Evolutionary conservation across 2,329 filamentous ascomycete genomes (phyloP), one percentile per base, ranked within the genome.

Genomic region (Nemania sp.): DNA sequence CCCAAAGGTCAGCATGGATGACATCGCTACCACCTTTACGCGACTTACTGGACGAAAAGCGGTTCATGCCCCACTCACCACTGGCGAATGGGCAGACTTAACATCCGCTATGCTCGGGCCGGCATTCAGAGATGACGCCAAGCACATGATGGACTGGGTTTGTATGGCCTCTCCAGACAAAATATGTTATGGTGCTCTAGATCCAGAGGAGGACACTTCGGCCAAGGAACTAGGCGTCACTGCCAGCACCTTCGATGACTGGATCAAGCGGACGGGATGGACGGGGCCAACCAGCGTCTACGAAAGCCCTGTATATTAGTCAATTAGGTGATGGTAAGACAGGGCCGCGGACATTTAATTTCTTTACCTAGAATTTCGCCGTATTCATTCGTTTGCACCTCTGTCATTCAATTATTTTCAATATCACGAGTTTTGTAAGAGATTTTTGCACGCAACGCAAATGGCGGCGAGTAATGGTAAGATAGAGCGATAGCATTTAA

Each of bases 61-160:
- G 29, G 41, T 66, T 13, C 55, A 66, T 56, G 51, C 4, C 20
- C 63, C 63, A 26, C 55, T 66, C 13, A 66, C 35, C 35, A 43
- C 18, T 49, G 56, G 35, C 13, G 49, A 66, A 55, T 66, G 63
- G 63, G 63, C 63, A 66, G 63, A 66, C 32, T 47, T 66, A 27
- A 56, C 63, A 55, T 43, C 4, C 38, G 20, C 13, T 38, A 66
- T 60, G 63, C 41, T 61, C n/a, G 63, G 63, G n/a, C 63, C 63
- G 20, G 63, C 47, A 55, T 66, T 61, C 35, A 54, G 63, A 55
- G 63, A 66, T 11, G 63, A 66, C 38, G 47, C 41, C 56, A 66
- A 66, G 26, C 55, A 66, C 32, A 66, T 66, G 63, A 66, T 66
- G 56, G 55, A 66, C n/a, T 66, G 63, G 63, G 7, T 56, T 54